Conservation (phyloP, 768 basidiomycete species). For the Plicaturopsis crispa region DNA sequence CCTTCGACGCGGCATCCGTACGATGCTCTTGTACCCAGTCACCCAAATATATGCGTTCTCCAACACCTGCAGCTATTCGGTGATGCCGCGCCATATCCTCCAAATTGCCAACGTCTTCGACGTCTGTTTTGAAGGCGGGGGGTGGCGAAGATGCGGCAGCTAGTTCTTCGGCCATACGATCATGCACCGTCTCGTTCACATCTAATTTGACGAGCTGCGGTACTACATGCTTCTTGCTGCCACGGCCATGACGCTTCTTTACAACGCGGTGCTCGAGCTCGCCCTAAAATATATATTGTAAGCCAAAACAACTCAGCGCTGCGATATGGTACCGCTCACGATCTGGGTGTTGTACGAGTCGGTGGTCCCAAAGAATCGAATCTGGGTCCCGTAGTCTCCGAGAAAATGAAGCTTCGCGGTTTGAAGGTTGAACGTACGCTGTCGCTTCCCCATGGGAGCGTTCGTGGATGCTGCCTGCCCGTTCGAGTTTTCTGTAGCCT, state of each 20-base stretch:
- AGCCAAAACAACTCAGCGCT: background rate
- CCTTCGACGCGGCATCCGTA: background rate
- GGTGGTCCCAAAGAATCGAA: conserved; percentile 7
- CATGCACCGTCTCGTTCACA: background rate
- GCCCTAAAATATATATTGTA: conserved; percentile 3
- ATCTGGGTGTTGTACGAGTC: conserved; percentile 8
- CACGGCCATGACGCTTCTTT: conserved; percentile 2
- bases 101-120: background rate
- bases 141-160: background rate
- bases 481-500: background rate
- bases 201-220: conserved; percentile 1
- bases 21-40: background rate
- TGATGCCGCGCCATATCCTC: background rate
- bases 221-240: conserved; percentile 1
- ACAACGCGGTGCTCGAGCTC: conserved; percentile 7
- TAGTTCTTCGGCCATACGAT: background rate
- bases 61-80: background rate
- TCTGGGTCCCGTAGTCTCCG: conserved; percentile 2
- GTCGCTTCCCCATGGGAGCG: background rate
- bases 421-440: conserved; percentile 4
- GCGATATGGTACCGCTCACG: conserved; percentile 13
- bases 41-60: background rate
- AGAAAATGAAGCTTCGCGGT: conserved; percentile 7
- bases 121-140: background rate
- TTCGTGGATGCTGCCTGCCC: background rate